Evolutionary conservation across 1,284 basidiomycete species (phyloP).

Genomic region (Volvariella volvacea): DNA sequence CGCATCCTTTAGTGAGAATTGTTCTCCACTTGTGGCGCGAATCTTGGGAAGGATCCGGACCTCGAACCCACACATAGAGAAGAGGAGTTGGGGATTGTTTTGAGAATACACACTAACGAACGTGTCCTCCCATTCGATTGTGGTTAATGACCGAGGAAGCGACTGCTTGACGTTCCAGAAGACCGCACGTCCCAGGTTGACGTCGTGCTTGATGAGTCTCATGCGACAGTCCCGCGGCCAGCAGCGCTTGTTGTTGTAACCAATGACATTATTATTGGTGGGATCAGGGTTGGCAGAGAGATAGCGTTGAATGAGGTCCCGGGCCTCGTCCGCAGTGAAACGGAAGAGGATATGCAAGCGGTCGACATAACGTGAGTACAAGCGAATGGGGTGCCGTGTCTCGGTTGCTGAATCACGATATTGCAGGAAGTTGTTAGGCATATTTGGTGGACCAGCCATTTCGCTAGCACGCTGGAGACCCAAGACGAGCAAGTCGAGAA

Average conservation of each 20-base stretch:
- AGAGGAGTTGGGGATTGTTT: slow-evolving; percentile 96
- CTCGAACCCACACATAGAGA: slow-evolving; percentile 99
- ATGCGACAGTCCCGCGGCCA: slow-evolving; percentile 99
- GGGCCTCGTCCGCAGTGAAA: slow-evolving; percentile 96
- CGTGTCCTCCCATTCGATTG: slow-evolving; percentile 98
- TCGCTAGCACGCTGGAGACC: slow-evolving; percentile 93
- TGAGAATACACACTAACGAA: slow-evolving; percentile 96
- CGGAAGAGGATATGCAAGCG: slow-evolving; percentile 93
- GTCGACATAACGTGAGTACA: slow-evolving; percentile 95
- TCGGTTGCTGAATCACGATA: slow-evolving; percentile 91
- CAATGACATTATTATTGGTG: slow-evolving; percentile 98
- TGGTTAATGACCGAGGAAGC: slow-evolving; percentile 91
- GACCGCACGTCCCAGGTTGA: slow-evolving; percentile 95
- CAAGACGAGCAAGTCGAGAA: slow-evolving; percentile 87
- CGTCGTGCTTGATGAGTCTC: slow-evolving; percentile 99
- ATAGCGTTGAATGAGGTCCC: slow-evolving; percentile 97
- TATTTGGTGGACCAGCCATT: slow-evolving; percentile 92
- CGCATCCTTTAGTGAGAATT: slow-evolving; percentile 94
- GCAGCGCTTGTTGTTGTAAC: slow-evolving; percentile 98
- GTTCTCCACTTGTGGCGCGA: slow-evolving; percentile 90
- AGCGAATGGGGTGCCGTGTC: slow-evolving; percentile 88
- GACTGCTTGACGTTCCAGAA: slow-evolving; percentile 99
- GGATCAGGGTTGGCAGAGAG: slow-evolving; percentile 96
- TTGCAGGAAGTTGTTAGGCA: slow-evolving; percentile 96
- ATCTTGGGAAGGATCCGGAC: slow-evolving; percentile 95